These are phyloP conservation scores for Phytophthora pluvialis DNA, from an alignment of 352 stramenopile genomes.

Conservation along the genomic window DNA sequence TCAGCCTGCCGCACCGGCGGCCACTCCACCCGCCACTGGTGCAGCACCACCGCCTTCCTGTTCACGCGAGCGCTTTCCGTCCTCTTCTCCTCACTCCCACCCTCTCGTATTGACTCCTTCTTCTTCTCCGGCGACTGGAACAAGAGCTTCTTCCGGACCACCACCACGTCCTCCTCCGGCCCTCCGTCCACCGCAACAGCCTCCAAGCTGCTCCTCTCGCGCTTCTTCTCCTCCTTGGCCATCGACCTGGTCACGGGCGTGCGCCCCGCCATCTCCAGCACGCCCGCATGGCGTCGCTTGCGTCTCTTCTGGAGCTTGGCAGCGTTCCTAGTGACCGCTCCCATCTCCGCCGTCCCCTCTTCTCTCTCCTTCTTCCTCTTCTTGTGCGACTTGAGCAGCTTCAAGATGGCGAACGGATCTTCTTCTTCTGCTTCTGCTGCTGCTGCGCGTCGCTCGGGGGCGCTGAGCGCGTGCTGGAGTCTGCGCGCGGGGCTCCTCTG, in stretches of 20 bases:
- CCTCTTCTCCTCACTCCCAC: neutral
- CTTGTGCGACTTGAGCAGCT: slow-evolving; percentile 19
- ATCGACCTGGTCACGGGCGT: slow-evolving; percentile 35
- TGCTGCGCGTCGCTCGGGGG: slow-evolving; percentile 2
- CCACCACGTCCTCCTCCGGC: slow-evolving; percentile 31
- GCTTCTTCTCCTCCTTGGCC: slow-evolving; percentile 24
- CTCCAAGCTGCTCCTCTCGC: slow-evolving; percentile 34
- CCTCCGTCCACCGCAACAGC: slow-evolving; percentile 9
- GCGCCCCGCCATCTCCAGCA: slow-evolving; percentile 26
- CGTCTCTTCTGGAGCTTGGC: slow-evolving; percentile 20
- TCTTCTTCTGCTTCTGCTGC: slow-evolving; percentile 20
- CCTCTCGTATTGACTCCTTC: slow-evolving; percentile 1
- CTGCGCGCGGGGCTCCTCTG: slow-evolving; percentile 6
- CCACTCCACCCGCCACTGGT: slow-evolving; percentile 43
- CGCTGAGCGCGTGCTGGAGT: slow-evolving; percentile 5
- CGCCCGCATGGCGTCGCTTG: slow-evolving; percentile 6
- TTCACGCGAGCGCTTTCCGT: neutral
- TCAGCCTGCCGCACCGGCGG: slow-evolving; percentile 18
- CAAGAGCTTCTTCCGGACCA: slow-evolving; percentile 50
- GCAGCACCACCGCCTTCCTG: slow-evolving; percentile 27
- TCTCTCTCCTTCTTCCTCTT: slow-evolving; percentile 24
- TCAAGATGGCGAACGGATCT: slow-evolving; percentile 31
- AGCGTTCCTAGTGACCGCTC: slow-evolving; percentile 14
- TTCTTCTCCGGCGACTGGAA: slow-evolving; percentile 28
- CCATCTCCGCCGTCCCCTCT: neutral